These are phyloP conservation scores for Cryoendolithus antarcticus DNA, from an alignment of 2,329 filamentous ascomycete species.

Conservation along the genomic window DNA sequence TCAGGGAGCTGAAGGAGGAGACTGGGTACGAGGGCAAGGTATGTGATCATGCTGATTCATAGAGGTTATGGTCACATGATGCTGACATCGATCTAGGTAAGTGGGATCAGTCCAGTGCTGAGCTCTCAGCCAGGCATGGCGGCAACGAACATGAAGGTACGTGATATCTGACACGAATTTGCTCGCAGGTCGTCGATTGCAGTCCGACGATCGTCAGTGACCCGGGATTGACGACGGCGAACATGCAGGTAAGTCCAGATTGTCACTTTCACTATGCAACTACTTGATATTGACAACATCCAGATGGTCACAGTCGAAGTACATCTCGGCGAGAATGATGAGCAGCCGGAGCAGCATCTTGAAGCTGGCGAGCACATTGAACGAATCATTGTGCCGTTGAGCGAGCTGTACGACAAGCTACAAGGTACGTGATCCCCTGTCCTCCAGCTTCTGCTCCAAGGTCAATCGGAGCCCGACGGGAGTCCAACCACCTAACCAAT, in stretches of 20 bases:
- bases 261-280: background rate
- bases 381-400: slow-evolving; percentile 45
- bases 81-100: slow-evolving; percentile 4
- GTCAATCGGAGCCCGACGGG: background rate
- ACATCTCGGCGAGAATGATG: slow-evolving; percentile 35
- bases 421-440: slow-evolving; percentile 25
- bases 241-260: slow-evolving; percentile 37
- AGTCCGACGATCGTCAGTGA: slow-evolving; percentile 57
- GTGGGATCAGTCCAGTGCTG: slow-evolving; percentile 45
- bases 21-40: slow-evolving; percentile 47
- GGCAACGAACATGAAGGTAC: slow-evolving; percentile 18
- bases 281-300: background rate
- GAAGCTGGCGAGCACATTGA: slow-evolving; percentile 52
- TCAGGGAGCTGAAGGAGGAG: slow-evolving; percentile 50
- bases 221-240: slow-evolving; percentile 47
- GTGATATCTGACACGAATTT: background rate
- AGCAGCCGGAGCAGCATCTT: slow-evolving; percentile 44
- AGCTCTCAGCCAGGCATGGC: slow-evolving; percentile 45
- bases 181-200: slow-evolving; percentile 29
- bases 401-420: slow-evolving; percentile 43
- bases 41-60: slow-evolving; percentile 6
- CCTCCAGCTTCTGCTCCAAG: background rate
- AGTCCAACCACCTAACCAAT: background rate
- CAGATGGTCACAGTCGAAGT: slow-evolving; percentile 47
- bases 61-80: slow-evolving; percentile 8